Evolutionary conservation across 2,329 filamentous ascomycete genomes (phyloP), one percentile per base, ranked within the genome.

Genomic region (Botrytis fragariae): DNA sequence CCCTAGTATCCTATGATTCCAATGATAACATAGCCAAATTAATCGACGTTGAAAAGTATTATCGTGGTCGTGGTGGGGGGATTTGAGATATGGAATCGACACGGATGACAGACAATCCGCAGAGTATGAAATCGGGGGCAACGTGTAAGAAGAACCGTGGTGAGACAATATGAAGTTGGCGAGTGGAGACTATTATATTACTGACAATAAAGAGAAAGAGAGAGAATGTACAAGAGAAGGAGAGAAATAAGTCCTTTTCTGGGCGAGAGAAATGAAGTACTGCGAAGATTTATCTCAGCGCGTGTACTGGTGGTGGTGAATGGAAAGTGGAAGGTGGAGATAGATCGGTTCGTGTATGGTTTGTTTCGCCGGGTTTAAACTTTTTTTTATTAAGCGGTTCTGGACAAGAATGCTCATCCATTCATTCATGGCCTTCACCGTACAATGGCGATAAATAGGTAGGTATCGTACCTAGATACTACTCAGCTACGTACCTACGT

Each of bases 21-120:
- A 70, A 62, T 62, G 72, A 71, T 65, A 77, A 71, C 78, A 80
- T 80, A 77, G 74, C 76, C 75, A 77, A 74, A 59, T 62, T 20
- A 35, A 51, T 35, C 42, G 57, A 63, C 37, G 72, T 48, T 44
- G 71, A 61, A 29, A 62, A 73, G 67, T 51, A 59, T 63, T 67
- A 65, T 74, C 69, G 61, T 71, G 63, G 62, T 54, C 29, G 61
- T 45, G 71, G 71, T 72, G 74, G 72, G 65, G 73, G 73, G 14
- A 68, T 35, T 37, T 71, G 59, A 64, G 54, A 51, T 65, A 62
- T 65, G 18, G 45, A 68, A 48, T 69, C 42, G 59, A 71, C 51
- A 39, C 61, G 61, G 60, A 57, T 68, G 59, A 63, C 44, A 67
- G 59, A 54, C 57, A 57, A 72, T 12, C 39, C 32, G 45, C 35